Conservation (phyloP, 208 protist species). For the Polymyxa betae region DNA sequence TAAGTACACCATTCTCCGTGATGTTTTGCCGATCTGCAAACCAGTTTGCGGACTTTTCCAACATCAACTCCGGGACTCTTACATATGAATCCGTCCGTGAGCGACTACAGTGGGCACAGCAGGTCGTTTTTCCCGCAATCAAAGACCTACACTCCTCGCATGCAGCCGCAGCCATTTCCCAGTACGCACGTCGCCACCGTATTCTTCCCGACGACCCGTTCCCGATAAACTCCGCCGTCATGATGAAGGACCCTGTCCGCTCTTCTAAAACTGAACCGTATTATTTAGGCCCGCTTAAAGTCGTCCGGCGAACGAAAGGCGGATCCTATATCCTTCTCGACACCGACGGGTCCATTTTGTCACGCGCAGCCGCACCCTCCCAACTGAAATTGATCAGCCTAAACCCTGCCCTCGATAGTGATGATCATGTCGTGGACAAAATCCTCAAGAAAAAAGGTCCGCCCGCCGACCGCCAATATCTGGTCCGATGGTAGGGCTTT, state of each 20-base stretch:
- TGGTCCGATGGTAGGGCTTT: not conserved
- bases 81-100: not conserved
- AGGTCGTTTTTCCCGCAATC: constrained; percentile 45
- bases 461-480: not conserved
- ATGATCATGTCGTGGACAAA: not conserved
- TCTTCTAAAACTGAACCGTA: constrained; percentile 30
- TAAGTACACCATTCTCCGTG: not conserved
- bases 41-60: not conserved
- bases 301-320: not conserved
- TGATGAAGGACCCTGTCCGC: not conserved
- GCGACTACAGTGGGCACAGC: not conserved
- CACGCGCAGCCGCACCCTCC: not conserved
- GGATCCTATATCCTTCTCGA: not conserved
- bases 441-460: not conserved
- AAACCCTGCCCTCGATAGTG: not conserved
- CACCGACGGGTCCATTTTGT: not conserved
- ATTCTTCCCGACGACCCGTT: constrained; percentile 16
- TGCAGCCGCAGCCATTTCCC: not conserved
- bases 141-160: not conserved
- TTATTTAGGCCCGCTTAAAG: constrained; percentile 28
- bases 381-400: not conserved
- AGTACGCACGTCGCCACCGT: constrained; percentile 3
- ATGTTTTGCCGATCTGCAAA: constrained; percentile 3
- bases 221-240: not conserved
- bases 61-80: not conserved